phyloP scores from a whole-genome alignment of 495 filamentous ascomycete genomes.

The Talaromyces thailandensis region DNA sequence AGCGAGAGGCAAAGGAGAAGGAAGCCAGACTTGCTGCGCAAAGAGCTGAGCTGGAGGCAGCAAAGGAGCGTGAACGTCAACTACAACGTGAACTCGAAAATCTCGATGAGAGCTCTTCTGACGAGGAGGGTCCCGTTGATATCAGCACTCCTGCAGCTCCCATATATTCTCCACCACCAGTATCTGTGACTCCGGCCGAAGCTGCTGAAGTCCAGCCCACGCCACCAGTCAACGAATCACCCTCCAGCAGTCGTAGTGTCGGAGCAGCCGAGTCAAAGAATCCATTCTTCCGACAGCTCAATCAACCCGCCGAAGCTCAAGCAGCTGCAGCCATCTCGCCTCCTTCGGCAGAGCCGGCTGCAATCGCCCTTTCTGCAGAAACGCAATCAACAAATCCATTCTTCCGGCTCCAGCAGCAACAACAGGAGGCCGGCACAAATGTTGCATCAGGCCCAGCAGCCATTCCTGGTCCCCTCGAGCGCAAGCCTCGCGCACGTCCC shows the following conservation, averaged over 20 bases:
- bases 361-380: constrained; percentile 27
- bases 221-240: constrained; percentile 15
- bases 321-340: constrained; percentile 24
- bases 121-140: constrained; percentile 76
- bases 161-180: constrained; percentile 33
- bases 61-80: constrained; percentile 79
- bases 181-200: constrained; percentile 25
- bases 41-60: constrained; percentile 84
- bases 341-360: constrained; percentile 15
- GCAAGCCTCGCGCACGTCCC: constrained; percentile 47
- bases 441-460: constrained; percentile 19
- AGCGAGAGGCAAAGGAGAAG: constrained; percentile 80
- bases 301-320: constrained; percentile 25
- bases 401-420: constrained; percentile 64
- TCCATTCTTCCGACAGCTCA: constrained; percentile 66
- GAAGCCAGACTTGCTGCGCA: constrained; percentile 77
- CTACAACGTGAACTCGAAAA: constrained; percentile 79
- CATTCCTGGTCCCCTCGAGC: constrained; percentile 23
- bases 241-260: constrained; percentile 19
- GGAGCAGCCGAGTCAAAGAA: constrained; percentile 48
- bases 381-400: constrained; percentile 85
- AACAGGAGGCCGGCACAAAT: constrained; percentile 18
- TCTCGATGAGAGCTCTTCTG: constrained; percentile 72
- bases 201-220: constrained; percentile 20
- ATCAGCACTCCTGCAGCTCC: constrained; percentile 40